These are phyloP conservation scores for Yamadazyma scolyti DNA, from an alignment of 805 yeast species.

Conservation along the genomic window DNA sequence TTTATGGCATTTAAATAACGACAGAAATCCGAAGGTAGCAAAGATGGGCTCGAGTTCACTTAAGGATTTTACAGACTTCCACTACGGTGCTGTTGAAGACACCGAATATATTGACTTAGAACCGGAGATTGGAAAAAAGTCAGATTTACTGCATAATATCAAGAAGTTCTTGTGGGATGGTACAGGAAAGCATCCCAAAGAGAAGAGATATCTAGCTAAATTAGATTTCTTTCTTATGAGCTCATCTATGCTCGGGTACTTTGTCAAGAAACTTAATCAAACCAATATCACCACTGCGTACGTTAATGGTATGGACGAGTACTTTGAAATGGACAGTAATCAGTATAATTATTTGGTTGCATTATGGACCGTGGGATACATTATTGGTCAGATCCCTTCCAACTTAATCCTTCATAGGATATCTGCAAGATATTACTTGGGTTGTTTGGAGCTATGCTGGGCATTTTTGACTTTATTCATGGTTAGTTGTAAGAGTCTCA, in stretches of 20 bases:
- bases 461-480: slow-evolving; percentile 35
- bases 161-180: slow-evolving; percentile 33
- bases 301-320: slow-evolving; percentile 45
- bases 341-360: slow-evolving; percentile 43
- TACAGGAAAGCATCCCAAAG: slow-evolving; percentile 31
- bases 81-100: too few species aligned
- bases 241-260: slow-evolving; percentile 51
- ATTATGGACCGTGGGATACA: slow-evolving; percentile 48
- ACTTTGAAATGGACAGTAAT: slow-evolving; percentile 35
- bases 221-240: slow-evolving; percentile 45
- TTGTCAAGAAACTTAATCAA: slow-evolving; percentile 41
- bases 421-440: slow-evolving; percentile 32
- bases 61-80: too few species aligned
- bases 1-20: too few species aligned
- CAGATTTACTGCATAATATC: too few species aligned
- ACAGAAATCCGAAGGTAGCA: too few species aligned
- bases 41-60: too few species aligned
- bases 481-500: slow-evolving; percentile 19
- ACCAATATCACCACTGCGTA: slow-evolving; percentile 38
- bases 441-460: slow-evolving; percentile 31
- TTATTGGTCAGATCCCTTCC: slow-evolving; percentile 49
- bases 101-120: too few species aligned
- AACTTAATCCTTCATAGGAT: slow-evolving; percentile 30
- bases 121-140: too few species aligned
- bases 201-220: slow-evolving; percentile 28